Conservation (phyloP, 1,284 basidiomycete species). For the Leccinum cinnamomeum region DNA sequence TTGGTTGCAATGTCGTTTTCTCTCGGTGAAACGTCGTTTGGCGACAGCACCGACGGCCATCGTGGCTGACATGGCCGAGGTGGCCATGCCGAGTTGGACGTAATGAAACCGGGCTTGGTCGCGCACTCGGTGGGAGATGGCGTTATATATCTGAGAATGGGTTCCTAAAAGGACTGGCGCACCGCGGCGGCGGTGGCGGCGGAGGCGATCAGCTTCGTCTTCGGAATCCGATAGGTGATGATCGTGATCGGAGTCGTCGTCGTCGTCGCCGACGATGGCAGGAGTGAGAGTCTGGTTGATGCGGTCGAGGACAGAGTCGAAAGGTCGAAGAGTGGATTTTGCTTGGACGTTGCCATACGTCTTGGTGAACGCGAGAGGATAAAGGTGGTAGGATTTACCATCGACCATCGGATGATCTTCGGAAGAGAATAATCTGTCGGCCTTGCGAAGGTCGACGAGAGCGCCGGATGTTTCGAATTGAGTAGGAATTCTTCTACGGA, state of each 20-base stretch:
- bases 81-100: neutral
- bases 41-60: neutral
- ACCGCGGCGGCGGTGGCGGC: neutral
- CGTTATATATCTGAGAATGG: neutral
- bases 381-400: neutral
- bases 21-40: neutral
- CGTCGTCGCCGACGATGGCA: neutral
- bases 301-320: neutral
- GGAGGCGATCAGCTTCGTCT: neutral
- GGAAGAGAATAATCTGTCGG: neutral
- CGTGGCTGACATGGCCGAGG: neutral
- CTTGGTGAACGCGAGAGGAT: constrained; percentile 11
- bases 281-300: neutral
- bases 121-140: neutral
- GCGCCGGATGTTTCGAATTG: neutral
- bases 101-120: neutral
- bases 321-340: neutral
- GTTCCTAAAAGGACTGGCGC: neutral
- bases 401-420: neutral
- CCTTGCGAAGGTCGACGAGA: constrained; percentile 3
- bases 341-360: constrained; percentile 1
- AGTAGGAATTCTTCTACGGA: neutral
- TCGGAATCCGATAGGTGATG: neutral
- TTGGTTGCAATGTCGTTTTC: neutral
- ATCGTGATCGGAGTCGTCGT: neutral